Base-by-base conservation (phyloP, 2,329 filamentous ascomycete genomes). In the Verticillium albo-atrum region DNA sequence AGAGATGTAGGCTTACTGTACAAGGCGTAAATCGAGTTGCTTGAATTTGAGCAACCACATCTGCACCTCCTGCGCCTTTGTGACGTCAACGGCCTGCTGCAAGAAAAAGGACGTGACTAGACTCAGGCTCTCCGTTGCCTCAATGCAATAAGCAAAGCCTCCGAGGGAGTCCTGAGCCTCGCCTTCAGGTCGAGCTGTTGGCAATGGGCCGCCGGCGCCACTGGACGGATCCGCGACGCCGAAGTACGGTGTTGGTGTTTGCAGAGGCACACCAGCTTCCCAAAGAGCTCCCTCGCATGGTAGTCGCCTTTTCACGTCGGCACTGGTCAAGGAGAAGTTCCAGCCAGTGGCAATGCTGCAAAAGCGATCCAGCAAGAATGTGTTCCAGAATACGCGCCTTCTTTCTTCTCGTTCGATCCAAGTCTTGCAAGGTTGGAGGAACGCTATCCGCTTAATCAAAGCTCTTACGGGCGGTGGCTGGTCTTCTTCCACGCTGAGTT, bases 11-110 rank as follows among this genome's bases (percentile, higher is more conserved):
- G 63, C 72, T 60, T 68, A 74, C 74, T 76, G 74, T 2, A 79
- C 71, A 1, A 79, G 66, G 1, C 75, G 69, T 0, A 77, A 60
- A 60, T 79, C 77, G 6, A 79, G 64, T 54, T 78, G 75, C 57
- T 79, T 77, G 60, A 79, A 79, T n/a, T 74, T 68, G 60, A 72
- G 75, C 5, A 79, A 62, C 77, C 77, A 79, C 26, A 68, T 67
- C 20, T 73, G 70, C 15, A 78, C 68, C 47, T 77, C 70, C 6
- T 73, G 69, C 2, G 68, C 67, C 51, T 73, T 68, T 12, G 68
- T 67, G 6, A 75, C 63, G 47, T 79, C 71, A 14, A 79, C 68
- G 9, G 68, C 65, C 37, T 79, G 73, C 56, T 76, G 76, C 0
- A 79, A 68, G 53, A 79, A 78, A 60, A 75, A 79, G 0, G 70